Base-by-base conservation (phyloP, 148 eudicot species). In the Rhododendron ovatum region DNA sequence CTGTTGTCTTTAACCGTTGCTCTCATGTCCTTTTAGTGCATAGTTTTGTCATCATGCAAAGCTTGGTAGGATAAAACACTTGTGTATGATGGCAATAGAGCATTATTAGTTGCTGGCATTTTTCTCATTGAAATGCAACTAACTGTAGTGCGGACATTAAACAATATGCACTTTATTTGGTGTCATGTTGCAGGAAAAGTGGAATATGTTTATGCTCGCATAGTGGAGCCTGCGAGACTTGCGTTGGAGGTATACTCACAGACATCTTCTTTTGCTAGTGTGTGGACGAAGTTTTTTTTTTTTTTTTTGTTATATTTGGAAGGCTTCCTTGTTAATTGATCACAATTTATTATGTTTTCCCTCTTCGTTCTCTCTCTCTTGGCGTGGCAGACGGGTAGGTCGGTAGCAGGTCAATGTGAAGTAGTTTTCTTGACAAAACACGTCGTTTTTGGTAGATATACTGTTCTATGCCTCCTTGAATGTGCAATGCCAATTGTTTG, bases 181-280 rank as follows among this genome's bases (percentile, higher is more conserved):
- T 63, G 3, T 87, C 50, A 11, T 65, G 73, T 79, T 91, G 65
- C 94, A 98, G 99, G 99, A 47, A 98, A 95, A 91, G 95, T 96
- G 78, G 93, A 90, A 78, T 98, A 95, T 90, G 88, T 95, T 84
- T 95, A 89, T 87, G 98, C 92, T 87, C 91, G 93, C 88, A 94
- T 95, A 80, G 89, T 92, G 92, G 99, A 95, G 90, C 90, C 99
- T 81, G 92, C 98, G 48, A 89, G 93, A 87, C 93, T 88, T 89
- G 93, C 98, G 74, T 86, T 94, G 71, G 98, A 98, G 98, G 99
- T 98, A 88, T 51, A 53, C 78, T 85, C 20, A 47, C 30, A 47
- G 83, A 65, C 37, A 14, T 26, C 18, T 9, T 37, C 48, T 33
- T 73, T 78, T 65, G 35, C 15, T 59, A 13, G 51, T 28, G 65